Base-by-base conservation (phyloP, 2,329 filamentous ascomycete species). In the Sphaerostilbella broomeana region DNA sequence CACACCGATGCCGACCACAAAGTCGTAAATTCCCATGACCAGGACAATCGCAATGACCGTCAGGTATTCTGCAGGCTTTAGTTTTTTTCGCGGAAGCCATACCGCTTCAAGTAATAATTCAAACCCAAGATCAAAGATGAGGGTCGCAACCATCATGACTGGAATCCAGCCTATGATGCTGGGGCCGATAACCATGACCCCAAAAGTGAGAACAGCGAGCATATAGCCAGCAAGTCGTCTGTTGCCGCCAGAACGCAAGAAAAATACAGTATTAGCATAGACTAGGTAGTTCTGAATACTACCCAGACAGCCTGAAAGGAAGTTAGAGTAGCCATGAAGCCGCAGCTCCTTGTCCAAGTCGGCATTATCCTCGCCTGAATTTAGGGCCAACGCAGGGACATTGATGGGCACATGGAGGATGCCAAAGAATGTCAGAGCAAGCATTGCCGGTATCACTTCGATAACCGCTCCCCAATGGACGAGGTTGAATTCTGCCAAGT, bases 341-440 rank as follows among this genome's bases (percentile, higher is more conserved):
- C 89, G 87, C 16, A 98, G 71, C 59, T 98, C 92, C 46, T 85
- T 79, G 56, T 98, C 87, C 34, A 98, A 77, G 56, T 94, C 81
- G 20, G 94, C 75, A 55, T 97, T 85, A 57, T 98, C 92, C 60
- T 97, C 89, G 29, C 88, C 87, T 4, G 85, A 86, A 21, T 87
- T 88, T 34, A 95, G 82, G 0, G 87, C 92, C 43, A 98, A 67
- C 3, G 92, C 92, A 3, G 92, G 92, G 4, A 98, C 89, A 54
- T 98, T 98, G 64, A 98, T 98, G 0, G 92, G 92, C 3, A 98
- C 92, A 58, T 98, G 92, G 3, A 98, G 75, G 40, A 98, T 83
- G 37, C 92, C 92, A 54, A 98, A 98, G 68, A 98, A 98, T 0
- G 92, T 97, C 45, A 98, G 67, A 0, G 92, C 92, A 53, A 98